Percentiles rank a stretch among this genome's conserved stretches.
Conservation (phyloP, 1,284 basidiomycete genomes). For the Pseudozyma sp. region DNA sequence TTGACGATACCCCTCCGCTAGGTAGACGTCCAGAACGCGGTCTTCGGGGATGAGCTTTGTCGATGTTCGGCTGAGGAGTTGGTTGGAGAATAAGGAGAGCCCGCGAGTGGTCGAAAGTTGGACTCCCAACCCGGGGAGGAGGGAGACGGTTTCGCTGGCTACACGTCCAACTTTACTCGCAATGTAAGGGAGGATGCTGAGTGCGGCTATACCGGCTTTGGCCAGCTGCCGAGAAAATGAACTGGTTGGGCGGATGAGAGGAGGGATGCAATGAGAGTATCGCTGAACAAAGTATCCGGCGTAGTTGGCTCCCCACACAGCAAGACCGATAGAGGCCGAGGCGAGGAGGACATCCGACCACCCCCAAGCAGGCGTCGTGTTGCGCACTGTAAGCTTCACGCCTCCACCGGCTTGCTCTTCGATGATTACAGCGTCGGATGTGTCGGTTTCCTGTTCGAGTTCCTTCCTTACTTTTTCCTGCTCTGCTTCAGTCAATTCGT, state of each 20-base stretch:
- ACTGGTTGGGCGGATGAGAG: slow-evolving; percentile 7
- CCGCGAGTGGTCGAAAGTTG: slow-evolving; percentile 54
- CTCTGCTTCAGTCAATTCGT: slow-evolving; percentile 19
- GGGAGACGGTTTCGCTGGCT: slow-evolving; percentile 33
- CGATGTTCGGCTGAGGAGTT: neutral
- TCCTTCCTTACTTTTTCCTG: slow-evolving; percentile 16
- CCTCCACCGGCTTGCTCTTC: slow-evolving; percentile 26
- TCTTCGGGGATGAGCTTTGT: slow-evolving; percentile 52
- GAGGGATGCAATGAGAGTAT: slow-evolving; percentile 24
- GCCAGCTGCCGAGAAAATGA: neutral
- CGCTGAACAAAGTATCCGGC: slow-evolving; percentile 12
- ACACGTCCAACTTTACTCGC: slow-evolving; percentile 24
- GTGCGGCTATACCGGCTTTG: slow-evolving; percentile 2
- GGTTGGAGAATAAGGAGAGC: slow-evolving; percentile 6
- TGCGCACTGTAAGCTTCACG: slow-evolving; percentile 33
- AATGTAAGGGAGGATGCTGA: slow-evolving; percentile 22
- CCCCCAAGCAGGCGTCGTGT: slow-evolving; percentile 17
- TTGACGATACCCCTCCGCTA: slow-evolving; percentile 50
- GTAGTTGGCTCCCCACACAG: slow-evolving; percentile 6
- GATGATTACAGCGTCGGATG: slow-evolving; percentile 1
- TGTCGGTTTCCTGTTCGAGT: slow-evolving; percentile 1
- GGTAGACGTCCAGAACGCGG: slow-evolving; percentile 55
- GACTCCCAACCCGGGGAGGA: slow-evolving; percentile 54
- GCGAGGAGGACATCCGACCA: slow-evolving; percentile 20
- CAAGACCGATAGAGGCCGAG: slow-evolving; percentile 6